Percentiles rank a stretch among this genome's conserved stretches.
Evolutionary conservation across 306 rosid genomes (phyloP).

Genomic region (Lagenaria siceraria): DNA sequence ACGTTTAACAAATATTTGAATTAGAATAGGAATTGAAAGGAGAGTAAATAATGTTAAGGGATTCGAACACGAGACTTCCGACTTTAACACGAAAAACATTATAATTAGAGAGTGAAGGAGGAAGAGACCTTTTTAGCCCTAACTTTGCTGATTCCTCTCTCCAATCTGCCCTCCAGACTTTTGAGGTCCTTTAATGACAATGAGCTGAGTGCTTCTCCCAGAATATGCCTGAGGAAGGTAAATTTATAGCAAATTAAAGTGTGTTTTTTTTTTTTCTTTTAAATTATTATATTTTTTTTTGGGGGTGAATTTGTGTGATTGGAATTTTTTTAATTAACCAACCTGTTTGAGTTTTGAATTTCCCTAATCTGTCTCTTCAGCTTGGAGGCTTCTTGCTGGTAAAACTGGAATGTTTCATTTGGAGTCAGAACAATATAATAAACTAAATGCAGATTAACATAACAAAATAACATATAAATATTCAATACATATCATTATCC

Average conservation of each 20-base stretch:
- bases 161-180: slow-evolving; percentile 80
- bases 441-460: background rate
- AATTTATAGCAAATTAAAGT: no score
- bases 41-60: background rate
- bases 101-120: background rate
- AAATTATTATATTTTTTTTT: no score
- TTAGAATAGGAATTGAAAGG: no score
- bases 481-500: no score
- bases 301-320: background rate
- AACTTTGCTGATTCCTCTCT: slow-evolving; percentile 82
- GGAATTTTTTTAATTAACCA: background rate
- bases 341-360: slow-evolving; percentile 78
- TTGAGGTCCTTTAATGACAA: slow-evolving; percentile 69
- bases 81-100: no score
- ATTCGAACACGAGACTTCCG: background rate
- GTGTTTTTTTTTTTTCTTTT: no score
- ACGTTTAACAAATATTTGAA: no score
- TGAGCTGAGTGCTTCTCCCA: slow-evolving; percentile 77
- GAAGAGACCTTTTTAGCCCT: slow-evolving; percentile 69
- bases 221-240: slow-evolving; percentile 43
- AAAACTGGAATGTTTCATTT: slow-evolving; percentile 36
- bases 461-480: no score
- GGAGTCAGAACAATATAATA: background rate
- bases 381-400: slow-evolving; percentile 89
- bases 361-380: slow-evolving; percentile 75